Percentiles rank a stretch among this genome's conserved stretches.
phyloP scores from a whole-genome alignment of 1,284 basidiomycete species.

The Microbotryomycetes sp. region DNA sequence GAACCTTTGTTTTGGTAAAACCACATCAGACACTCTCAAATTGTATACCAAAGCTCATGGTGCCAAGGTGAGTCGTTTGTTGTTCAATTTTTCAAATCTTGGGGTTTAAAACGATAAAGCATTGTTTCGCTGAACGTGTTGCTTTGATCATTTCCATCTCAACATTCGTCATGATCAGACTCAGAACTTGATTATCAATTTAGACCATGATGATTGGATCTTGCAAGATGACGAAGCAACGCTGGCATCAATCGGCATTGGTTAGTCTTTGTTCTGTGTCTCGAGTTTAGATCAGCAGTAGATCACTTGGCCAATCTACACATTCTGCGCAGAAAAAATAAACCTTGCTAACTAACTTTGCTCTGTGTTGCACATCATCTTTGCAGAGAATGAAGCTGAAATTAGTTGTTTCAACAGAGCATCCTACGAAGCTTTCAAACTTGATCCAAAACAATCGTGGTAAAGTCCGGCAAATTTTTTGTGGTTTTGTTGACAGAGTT shows the following conservation, averaged over 20 bases:
- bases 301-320: too few species aligned
- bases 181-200: slow-evolving; percentile 88
- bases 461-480: too few species aligned
- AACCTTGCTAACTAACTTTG: too few species aligned
- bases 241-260: slow-evolving; percentile 64
- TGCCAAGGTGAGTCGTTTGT: slow-evolving; percentile 66
- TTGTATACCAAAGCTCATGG: slow-evolving; percentile 91
- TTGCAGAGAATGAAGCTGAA: slow-evolving; percentile 85
- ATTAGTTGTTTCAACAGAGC: slow-evolving; percentile 78
- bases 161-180: slow-evolving; percentile 52
- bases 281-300: too few species aligned
- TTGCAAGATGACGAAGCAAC: slow-evolving; percentile 59
- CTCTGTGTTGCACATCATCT: too few species aligned
- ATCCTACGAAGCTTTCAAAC: slow-evolving; percentile 70
- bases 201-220: slow-evolving; percentile 91
- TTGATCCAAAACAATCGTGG: slow-evolving; percentile 56
- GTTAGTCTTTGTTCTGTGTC: slow-evolving; percentile 52
- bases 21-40: slow-evolving; percentile 73
- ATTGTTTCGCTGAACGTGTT: background rate
- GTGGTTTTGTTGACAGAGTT: too few species aligned
- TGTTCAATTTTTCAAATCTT: background rate
- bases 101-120: too few species aligned
- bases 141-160: background rate
- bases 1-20: too few species aligned
- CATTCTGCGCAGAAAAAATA: too few species aligned